Percentiles rank a stretch among this genome's conserved stretches.
Evolutionary conservation across 2,329 filamentous ascomycete genomes (phyloP).

Genomic region (Sarocladiaceae sp.): DNA sequence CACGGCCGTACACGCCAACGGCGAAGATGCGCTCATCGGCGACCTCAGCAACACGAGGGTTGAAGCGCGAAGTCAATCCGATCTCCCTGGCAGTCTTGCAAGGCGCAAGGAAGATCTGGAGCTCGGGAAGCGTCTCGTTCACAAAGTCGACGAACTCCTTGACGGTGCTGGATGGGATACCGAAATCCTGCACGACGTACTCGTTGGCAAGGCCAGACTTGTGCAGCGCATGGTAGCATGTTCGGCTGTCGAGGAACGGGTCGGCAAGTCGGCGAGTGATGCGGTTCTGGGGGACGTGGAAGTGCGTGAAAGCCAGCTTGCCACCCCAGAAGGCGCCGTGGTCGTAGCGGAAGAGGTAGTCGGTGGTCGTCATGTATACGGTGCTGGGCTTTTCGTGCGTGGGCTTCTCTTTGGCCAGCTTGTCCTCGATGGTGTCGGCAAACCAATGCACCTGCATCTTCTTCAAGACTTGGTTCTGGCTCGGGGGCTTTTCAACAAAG

Average conservation of each 20-base stretch:
- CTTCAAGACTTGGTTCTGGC: constrained; percentile 37
- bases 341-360: constrained; percentile 53
- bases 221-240: constrained; percentile 47
- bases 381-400: constrained; percentile 15
- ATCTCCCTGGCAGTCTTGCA: constrained; percentile 21
- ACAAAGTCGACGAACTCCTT: constrained; percentile 22
- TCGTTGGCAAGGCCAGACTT: constrained; percentile 39
- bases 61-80: constrained; percentile 26
- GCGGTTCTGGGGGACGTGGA: constrained; percentile 43
- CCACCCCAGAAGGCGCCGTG: constrained; percentile 51
- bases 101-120: constrained; percentile 23
- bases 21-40: constrained; percentile 32
- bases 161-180: constrained; percentile 21
- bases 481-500: constrained; percentile 31
- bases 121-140: constrained; percentile 23
- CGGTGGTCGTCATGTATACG: constrained; percentile 35
- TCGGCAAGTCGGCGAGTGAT: constrained; percentile 44
- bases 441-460: constrained; percentile 26
- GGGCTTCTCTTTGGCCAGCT: constrained; percentile 19
- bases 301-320: constrained; percentile 42
- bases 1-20: constrained; percentile 39
- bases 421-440: constrained; percentile 21
- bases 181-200: constrained; percentile 45
- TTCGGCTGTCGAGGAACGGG: constrained; percentile 45
- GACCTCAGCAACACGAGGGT: constrained; percentile 23